Evolutionary conservation across 768 basidiomycete species (phyloP), one percentile per base, ranked within the genome.

Genomic region (Coprinellus micaceus): DNA sequence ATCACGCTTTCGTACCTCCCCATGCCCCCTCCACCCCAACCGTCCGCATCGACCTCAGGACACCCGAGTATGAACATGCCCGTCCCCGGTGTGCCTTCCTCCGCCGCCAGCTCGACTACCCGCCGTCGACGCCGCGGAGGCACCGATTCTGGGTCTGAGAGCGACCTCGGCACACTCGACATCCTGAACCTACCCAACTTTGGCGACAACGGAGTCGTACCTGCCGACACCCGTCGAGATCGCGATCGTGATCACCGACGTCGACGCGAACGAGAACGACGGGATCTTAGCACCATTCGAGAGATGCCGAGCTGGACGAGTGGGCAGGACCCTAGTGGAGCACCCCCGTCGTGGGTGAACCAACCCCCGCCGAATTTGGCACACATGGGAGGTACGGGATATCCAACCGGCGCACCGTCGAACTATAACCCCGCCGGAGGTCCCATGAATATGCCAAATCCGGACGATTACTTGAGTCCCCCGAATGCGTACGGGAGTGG

Each of bases 371-470:
- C 19, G 13, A 19, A 48, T 21, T 48, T 37, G 9, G 21, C 4
- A 21, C 40, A 25, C 5, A 26, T 33, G 33, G 33, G 33, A 13
- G 33, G 33, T 6, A 33, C 33, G 33, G 33, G 33, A 6, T 33
- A 33, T 13, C 33, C 33, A 13, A 13, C 13, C 7, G 33, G 33
- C 13, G 33, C 33, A 13, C 5, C 13, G 29, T 39, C 39, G 44
- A 9, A 13, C 4, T 56, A 56, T 56, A 57, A 57, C 24, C 56
- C 56, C 3, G 46, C 33, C 13, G 33, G 33, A 33, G 33, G 33
- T 6, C 7, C 30, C 29, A 36, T n/a, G 44, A 2, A n/a, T 26
- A 36, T 46, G 24, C 40, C 53, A 10, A 22, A 17, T 7, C 26
- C 28, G 3, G 33, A 55, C n/a, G 44, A 22, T 11, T 51, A 47